Percentiles rank a stretch among this genome's conserved stretches.
Conservation (phyloP, 2,329 filamentous ascomycete species). For the Rhytidhysteron rufulum region DNA sequence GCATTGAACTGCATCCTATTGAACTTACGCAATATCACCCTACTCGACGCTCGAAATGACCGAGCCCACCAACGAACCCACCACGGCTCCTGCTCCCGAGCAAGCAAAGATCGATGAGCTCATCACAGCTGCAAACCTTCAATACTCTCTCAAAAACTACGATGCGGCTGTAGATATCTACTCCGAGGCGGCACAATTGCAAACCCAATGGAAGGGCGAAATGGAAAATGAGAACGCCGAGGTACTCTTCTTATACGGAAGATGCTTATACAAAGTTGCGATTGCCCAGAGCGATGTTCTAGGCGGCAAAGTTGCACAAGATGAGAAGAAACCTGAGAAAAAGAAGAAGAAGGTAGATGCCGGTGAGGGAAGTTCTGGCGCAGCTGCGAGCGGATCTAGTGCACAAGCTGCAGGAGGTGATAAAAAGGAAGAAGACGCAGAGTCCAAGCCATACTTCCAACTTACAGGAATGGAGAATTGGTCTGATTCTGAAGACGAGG, state of each 20-base stretch:
- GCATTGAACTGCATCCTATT: too few species aligned
- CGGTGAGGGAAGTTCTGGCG: constrained; percentile 25
- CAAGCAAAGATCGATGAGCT: constrained; percentile 69
- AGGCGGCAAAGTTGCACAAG: constrained; percentile 69
- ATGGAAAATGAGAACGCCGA: constrained; percentile 88
- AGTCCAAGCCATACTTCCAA: constrained; percentile 79
- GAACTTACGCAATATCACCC: constrained; percentile 13
- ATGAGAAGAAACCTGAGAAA: constrained; percentile 46
- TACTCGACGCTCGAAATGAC: constrained; percentile 22
- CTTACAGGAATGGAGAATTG: constrained; percentile 95
- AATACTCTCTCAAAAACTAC: constrained; percentile 88
- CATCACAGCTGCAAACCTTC: constrained; percentile 72
- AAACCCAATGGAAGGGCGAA: constrained; percentile 89
- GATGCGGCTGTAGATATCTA: constrained; percentile 81
- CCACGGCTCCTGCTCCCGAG: constrained; percentile 37
- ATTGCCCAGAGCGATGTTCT: constrained; percentile 93
- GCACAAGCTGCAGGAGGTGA: constrained; percentile 41
- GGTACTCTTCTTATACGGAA: constrained; percentile 89
- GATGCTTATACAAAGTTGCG: constrained; percentile 88
- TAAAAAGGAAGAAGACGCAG: constrained; percentile 43
- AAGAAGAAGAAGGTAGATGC: constrained; percentile 42
- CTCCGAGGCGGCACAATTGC: constrained; percentile 82
- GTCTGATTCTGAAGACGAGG: constrained; percentile 69
- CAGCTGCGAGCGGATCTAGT: constrained; percentile 29
- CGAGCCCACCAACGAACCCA: constrained; percentile 16